Evolutionary conservation across 2,329 filamentous ascomycete genomes (phyloP).

Genomic region (Raffaelea deltoideospora): DNA sequence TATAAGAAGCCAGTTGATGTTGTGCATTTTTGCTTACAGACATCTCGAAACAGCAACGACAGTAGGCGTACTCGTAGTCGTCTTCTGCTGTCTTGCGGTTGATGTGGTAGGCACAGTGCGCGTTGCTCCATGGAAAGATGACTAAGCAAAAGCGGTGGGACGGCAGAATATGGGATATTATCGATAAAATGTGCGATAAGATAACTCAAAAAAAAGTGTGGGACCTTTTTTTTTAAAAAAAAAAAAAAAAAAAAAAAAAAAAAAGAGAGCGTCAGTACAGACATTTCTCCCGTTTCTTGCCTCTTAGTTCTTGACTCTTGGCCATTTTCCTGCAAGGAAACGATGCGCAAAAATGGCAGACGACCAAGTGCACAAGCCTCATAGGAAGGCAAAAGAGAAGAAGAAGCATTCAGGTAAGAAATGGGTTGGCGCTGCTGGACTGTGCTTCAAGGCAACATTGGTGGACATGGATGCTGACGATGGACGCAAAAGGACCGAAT

Average conservation of each 20-base stretch:
- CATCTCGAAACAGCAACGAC: too few species aligned
- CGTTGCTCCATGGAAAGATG: too few species aligned
- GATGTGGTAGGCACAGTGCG: too few species aligned
- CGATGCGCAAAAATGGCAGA: slow-evolving; percentile 47
- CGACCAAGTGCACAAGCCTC: slow-evolving; percentile 71
- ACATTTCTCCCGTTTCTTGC: slow-evolving; percentile 4
- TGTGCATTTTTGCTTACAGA: too few species aligned
- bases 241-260: slow-evolving; percentile 1
- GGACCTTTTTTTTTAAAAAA: too few species aligned
- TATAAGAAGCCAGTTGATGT: too few species aligned
- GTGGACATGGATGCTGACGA: slow-evolving; percentile 10
- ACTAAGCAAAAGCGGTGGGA: background rate
- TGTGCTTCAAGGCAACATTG: too few species aligned
- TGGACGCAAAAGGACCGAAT: slow-evolving; percentile 47
- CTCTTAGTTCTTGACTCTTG: background rate
- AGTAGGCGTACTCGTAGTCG: too few species aligned
- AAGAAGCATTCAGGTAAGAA: slow-evolving; percentile 52
- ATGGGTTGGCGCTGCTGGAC: too few species aligned
- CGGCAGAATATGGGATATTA: too few species aligned
- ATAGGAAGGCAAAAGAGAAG: slow-evolving; percentile 80
- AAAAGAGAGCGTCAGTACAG: slow-evolving; percentile 2
- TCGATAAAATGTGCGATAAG: slow-evolving; percentile 3
- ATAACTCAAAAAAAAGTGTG: too few species aligned
- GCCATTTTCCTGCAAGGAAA: background rate
- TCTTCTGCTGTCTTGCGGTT: too few species aligned